Evolutionary conservation across 352 stramenopile species (phyloP).

Genomic region (Phytophthora sansomeana): DNA sequence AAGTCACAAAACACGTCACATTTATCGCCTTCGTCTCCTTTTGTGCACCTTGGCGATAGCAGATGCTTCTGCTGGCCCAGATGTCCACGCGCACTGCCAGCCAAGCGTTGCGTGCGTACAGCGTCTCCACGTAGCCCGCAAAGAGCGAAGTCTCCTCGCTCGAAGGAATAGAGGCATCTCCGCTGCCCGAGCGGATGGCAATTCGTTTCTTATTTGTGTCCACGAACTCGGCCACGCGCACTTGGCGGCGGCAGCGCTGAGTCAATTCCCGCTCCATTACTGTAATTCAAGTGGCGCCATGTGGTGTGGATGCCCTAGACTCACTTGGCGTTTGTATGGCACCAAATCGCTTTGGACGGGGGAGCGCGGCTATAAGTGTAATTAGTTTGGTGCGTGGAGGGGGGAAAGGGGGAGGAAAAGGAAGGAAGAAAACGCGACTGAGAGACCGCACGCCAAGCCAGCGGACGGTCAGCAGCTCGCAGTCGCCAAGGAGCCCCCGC

Average conservation of each 20-base stretch:
- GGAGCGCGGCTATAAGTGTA: slow-evolving; percentile 19
- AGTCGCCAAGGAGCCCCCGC: slow-evolving; percentile 23
- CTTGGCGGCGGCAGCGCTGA: slow-evolving; percentile 21
- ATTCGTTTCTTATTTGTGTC: neutral
- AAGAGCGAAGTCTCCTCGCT: slow-evolving; percentile 25
- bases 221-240: slow-evolving; percentile 39
- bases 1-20: neutral
- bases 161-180: neutral
- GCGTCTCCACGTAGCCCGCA: slow-evolving; percentile 36
- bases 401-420: slow-evolving; percentile 36
- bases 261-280: slow-evolving; percentile 34
- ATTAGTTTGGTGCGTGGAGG: slow-evolving; percentile 31
- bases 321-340: slow-evolving; percentile 14
- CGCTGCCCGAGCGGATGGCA: too few relatives aligned
- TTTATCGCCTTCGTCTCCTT: neutral
- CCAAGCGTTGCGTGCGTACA: slow-evolving; percentile 36
- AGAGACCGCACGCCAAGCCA: slow-evolving; percentile 30
- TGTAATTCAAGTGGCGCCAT: too few relatives aligned
- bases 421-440: slow-evolving; percentile 43
- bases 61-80: slow-evolving; percentile 24
- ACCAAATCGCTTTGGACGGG: slow-evolving; percentile 18
- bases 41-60: slow-evolving; percentile 31
- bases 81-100: slow-evolving; percentile 37
- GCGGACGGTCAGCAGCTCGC: slow-evolving; percentile 28
- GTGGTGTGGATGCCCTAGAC: too few relatives aligned